Base-by-base conservation (phyloP, 345 rosid species). In the Hypericum perforatum region DNA sequence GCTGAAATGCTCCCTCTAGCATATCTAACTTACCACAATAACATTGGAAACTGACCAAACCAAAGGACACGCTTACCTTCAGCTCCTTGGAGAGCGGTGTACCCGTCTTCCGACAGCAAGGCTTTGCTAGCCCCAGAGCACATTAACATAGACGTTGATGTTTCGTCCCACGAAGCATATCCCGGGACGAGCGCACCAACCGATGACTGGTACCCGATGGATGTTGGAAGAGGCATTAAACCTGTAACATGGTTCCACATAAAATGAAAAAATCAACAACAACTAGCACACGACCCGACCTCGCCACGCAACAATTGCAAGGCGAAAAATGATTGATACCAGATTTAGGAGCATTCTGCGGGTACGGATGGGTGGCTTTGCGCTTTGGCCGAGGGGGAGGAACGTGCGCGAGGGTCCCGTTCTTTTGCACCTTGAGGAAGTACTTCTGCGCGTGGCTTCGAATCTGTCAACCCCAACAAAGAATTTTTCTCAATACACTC, bases 331-430 rank as follows among this genome's bases (percentile, higher is more conserved):
- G n/a, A n/a, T n/a, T n/a, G n/a, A n/a, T n/a, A 87, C 96, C 92
- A 67, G 78, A 82, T 75, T 85, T 91, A 0, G 96, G 71, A 2
- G 95, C 95, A 66, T 91, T 91, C 54, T 91, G 96, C 1, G 96
- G 98, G 73, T 87, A 91, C 8, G 98, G 98, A 63, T 91, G 96
- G 12, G 90, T 53, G 50, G 98, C 94, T 81, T 91, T 91, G 72
- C 94, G 92, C 71, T 91, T 91, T 44, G 98, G 98, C 9, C 96
- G 84, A 58, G 98, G 98, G 14, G 98, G 95, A 39, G 98, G 98
- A 10, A 87, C 96, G 59, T 91, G 98, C 6, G 95, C 96, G 44
- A 71, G 51, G 14, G 98, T 70, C 49, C 98, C 98, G 14, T 82
- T 87, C 74, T 91, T 91, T 63, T 91, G 96, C 63, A 91, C 95